Base-by-base conservation (phyloP, 202 grass and related monocot genomes). In the Digitaria exilis region DNA sequence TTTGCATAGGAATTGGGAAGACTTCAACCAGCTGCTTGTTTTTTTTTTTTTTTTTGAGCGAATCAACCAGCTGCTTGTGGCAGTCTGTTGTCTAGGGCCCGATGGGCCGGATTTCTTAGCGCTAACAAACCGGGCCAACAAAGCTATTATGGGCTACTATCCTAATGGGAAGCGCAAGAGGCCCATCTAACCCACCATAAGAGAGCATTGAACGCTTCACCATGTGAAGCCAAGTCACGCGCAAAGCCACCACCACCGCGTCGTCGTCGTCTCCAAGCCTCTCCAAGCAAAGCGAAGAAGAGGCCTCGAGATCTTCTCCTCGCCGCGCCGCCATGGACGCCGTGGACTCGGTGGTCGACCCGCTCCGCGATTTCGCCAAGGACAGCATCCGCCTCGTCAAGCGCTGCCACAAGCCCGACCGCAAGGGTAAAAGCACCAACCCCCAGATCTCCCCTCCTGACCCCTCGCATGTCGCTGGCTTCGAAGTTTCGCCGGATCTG, bases 371-470 rank as follows among this genome's bases (percentile, higher is more conserved):
- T 58, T 97, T 97, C 76, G 87, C 91, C 51, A 97, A 90, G 89
- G 91, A 94, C 75, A 97, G 94, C 85, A 34, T 97, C 35, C 94
- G 94, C 71, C 94, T 97, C 78, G 91, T 97, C 66, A 97, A 97
- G 94, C 91, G 94, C 51, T 97, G 94, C 89, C 94, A 97, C 94
- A 97, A 94, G 87, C 94, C 94, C 25, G 94, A 97, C 82, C 89
- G 94, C 72, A 97, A 97, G 80, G 94, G 94, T 94, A 55, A 28
- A 22, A 10, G 0, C 44, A 8, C 24, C 0, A 18, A 19, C 41
- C 25, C n/a, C 26, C 87, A 70, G 63, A 76, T 82, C 60, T 11
- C 50, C 17, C 50, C 8, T n/a, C n/a, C n/a, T n/a, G 34, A 11
- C 5, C 16, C 16, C 44, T 7, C 26, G 69, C 11, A 21, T 6